Percentiles rank a stretch among this genome's conserved stretches.
phyloP scores from a whole-genome alignment of 805 yeast species.

The Vanderwaltozyma yarrowii region DNA sequence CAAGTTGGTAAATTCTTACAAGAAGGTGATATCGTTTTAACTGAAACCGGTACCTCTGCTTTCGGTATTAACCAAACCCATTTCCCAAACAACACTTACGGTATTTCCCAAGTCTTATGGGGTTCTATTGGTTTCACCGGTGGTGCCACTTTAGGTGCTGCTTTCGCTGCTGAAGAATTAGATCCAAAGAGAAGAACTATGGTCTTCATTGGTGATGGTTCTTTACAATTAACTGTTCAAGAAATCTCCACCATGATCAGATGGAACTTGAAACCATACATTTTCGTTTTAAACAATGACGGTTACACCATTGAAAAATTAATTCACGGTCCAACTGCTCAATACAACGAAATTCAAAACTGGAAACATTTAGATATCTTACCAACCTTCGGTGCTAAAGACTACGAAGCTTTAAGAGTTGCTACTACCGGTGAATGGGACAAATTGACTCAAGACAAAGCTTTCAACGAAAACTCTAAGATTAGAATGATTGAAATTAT shows the following conservation, averaged over 20 bases:
- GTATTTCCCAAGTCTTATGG: slow-evolving; percentile 68
- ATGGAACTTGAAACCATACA: slow-evolving; percentile 57
- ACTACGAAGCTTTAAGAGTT: slow-evolving; percentile 45
- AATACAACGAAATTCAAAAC: slow-evolving; percentile 55
- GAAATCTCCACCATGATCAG: slow-evolving; percentile 61
- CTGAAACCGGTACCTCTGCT: slow-evolving; percentile 70
- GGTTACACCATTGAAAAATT: slow-evolving; percentile 71
- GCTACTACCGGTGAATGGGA: slow-evolving; percentile 47
- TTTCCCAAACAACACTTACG: slow-evolving; percentile 52
- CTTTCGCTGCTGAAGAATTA: slow-evolving; percentile 55
- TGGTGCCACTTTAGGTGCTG: slow-evolving; percentile 61
- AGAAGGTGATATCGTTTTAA: slow-evolving; percentile 56
- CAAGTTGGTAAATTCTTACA: slow-evolving; percentile 50
- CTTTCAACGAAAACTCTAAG: slow-evolving; percentile 45
- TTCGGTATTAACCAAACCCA: slow-evolving; percentile 59
- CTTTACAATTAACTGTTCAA: slow-evolving; percentile 64
- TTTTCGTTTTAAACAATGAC: slow-evolving; percentile 59
- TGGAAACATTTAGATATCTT: slow-evolving; percentile 56
- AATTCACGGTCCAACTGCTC: slow-evolving; percentile 58
- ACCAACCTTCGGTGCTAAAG: slow-evolving; percentile 40
- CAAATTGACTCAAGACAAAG: slow-evolving; percentile 35
- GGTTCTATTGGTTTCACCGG: slow-evolving; percentile 66
- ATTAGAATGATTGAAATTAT: slow-evolving; percentile 58
- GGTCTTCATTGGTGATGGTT: slow-evolving; percentile 67
- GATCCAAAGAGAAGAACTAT: slow-evolving; percentile 53